A percentile compares a stretch with the other conserved stretches of the same genome.
phyloP scores from a whole-genome alignment of 345 rosid species.

The Linum trigynum region DNA sequence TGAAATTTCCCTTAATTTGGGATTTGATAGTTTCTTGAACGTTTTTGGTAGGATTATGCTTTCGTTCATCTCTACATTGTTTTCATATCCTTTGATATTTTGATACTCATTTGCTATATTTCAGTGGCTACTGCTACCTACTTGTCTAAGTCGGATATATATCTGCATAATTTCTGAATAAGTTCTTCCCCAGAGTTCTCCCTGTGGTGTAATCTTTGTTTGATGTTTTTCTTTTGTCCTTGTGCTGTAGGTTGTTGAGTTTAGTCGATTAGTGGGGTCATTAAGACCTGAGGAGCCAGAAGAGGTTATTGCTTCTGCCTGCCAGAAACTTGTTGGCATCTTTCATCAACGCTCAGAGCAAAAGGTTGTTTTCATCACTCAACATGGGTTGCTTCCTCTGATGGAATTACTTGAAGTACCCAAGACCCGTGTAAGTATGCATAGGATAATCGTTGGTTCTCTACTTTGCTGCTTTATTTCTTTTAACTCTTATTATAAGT shows the following conservation, averaged over 20 bases:
- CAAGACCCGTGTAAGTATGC: slow-evolving; percentile 56
- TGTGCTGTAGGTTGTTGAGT: slow-evolving; percentile 74
- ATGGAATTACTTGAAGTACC: slow-evolving; percentile 86
- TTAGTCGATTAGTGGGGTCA: slow-evolving; percentile 69
- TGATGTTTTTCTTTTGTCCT: not conserved
- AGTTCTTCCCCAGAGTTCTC: too few relatives aligned
- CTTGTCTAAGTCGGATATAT: too few relatives aligned
- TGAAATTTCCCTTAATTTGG: not conserved
- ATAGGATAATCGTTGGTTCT: slow-evolving; percentile 11
- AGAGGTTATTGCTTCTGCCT: slow-evolving; percentile 79
- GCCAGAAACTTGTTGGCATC: slow-evolving; percentile 66
- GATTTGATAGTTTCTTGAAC: not conserved
- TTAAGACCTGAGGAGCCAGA: slow-evolving; percentile 80
- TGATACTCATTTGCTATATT: not conserved
- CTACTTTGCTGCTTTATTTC: not conserved
- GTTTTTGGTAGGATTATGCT: not conserved
- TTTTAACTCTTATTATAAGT: not conserved
- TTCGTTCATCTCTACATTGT: not conserved
- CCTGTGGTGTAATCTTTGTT: not conserved
- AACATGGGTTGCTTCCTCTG: slow-evolving; percentile 86
- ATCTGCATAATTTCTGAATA: too few relatives aligned
- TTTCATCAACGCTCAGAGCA: slow-evolving; percentile 91
- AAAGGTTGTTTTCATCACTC: slow-evolving; percentile 72
- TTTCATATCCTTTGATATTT: not conserved
- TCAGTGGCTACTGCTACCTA: too few relatives aligned